Conservation (phyloP, 1,139 yeast genomes). For the Candida frijolesensis region DNA sequence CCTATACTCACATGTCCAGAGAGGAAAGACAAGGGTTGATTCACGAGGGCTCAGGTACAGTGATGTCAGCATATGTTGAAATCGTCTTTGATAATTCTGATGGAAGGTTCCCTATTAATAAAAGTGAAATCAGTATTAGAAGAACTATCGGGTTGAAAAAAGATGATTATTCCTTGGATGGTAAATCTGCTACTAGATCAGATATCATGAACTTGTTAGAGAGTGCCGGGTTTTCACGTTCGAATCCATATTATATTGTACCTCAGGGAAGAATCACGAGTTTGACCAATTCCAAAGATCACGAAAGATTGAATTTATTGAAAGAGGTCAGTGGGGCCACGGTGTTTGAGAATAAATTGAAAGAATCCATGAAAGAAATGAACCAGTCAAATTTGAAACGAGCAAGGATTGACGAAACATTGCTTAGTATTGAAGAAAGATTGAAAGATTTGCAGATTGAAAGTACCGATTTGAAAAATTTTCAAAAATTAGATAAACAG, state of each 20-base stretch:
- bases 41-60: slow-evolving; percentile 90
- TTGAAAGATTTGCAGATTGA: slow-evolving; percentile 80
- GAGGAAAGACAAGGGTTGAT: slow-evolving; percentile 88
- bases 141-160: slow-evolving; percentile 91
- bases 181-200: slow-evolving; percentile 73
- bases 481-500: slow-evolving; percentile 65
- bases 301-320: slow-evolving; percentile 73
- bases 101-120: slow-evolving; percentile 70
- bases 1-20: slow-evolving; percentile 82
- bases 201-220: slow-evolving; percentile 85
- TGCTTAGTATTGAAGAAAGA: slow-evolving; percentile 69
- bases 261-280: slow-evolving; percentile 93
- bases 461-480: slow-evolving; percentile 71
- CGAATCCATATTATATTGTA: slow-evolving; percentile 93
- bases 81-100: slow-evolving; percentile 83
- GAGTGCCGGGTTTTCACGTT: slow-evolving; percentile 88
- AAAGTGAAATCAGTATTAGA: slow-evolving; percentile 70
- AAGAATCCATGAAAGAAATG: slow-evolving; percentile 83
- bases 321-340: slow-evolving; percentile 97
- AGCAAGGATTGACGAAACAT: slow-evolving; percentile 73
- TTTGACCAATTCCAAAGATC: slow-evolving; percentile 85
- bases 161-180: slow-evolving; percentile 85
- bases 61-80: slow-evolving; percentile 92
- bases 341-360: slow-evolving; percentile 79
- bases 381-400: slow-evolving; percentile 67